A percentile compares a stretch with the other conserved stretches of the same genome.
phyloP scores from a whole-genome alignment of 106 monocot species.

The Dendrobium officinale region DNA sequence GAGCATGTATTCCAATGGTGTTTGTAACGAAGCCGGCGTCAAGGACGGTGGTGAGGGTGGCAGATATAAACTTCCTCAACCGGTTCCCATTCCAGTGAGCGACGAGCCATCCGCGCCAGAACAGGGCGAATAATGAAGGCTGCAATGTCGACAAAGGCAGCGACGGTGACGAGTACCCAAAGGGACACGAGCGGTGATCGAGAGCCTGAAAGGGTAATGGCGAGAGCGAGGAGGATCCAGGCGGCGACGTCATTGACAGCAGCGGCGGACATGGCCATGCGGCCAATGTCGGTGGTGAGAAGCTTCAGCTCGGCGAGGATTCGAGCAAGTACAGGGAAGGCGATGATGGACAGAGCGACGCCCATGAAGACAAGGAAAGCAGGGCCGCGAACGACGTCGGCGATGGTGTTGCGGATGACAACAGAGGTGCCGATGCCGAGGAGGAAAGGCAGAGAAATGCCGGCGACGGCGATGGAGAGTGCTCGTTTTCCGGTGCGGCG shows the following conservation, averaged over 20 bases:
- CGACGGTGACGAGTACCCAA: conserved; percentile 35
- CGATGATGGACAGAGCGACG: conserved; percentile 41
- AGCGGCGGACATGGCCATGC: conserved; percentile 38
- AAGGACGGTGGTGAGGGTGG: neutral
- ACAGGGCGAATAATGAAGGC: conserved; percentile 20
- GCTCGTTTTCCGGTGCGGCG: too few species aligned
- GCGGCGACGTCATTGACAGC: conserved; percentile 33
- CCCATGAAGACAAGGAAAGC: conserved; percentile 48
- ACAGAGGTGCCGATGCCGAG: conserved; percentile 35
- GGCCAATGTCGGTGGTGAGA: conserved; percentile 36
- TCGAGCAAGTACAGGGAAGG: conserved; percentile 35
- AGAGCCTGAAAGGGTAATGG: conserved; percentile 33
- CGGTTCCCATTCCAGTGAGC: conserved; percentile 35
- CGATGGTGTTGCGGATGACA: conserved; percentile 26
- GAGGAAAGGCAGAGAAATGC: conserved; percentile 26
- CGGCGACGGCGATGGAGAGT: neutral
- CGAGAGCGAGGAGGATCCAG: conserved; percentile 37
- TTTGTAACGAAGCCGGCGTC: too few species aligned
- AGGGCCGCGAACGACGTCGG: conserved; percentile 11
- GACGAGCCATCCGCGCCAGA: conserved; percentile 29
- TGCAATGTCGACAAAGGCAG: conserved; percentile 18
- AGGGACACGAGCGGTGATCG: conserved; percentile 19
- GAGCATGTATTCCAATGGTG: too few species aligned
- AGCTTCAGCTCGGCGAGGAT: conserved; percentile 42
- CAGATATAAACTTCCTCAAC: conserved; percentile 36